Percentiles rank a stretch among this genome's conserved stretches.
Conservation (phyloP, 2,329 filamentous ascomycete genomes). For the Fusarium abutilonis region DNA sequence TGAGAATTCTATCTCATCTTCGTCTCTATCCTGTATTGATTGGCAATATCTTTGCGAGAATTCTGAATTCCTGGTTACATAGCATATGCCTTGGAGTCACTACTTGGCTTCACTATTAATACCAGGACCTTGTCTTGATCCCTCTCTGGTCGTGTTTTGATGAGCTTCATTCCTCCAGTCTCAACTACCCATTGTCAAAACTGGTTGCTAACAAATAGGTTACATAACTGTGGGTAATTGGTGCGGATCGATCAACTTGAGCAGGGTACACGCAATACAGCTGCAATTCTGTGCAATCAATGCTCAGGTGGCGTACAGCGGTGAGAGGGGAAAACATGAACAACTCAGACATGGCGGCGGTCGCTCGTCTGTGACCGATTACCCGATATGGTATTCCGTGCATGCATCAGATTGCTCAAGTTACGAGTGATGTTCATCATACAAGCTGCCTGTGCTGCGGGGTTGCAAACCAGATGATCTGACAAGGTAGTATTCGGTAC, state of each 20-base stretch:
- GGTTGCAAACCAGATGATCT: background rate
- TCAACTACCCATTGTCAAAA: too few relatives aligned
- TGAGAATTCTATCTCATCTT: too few relatives aligned
- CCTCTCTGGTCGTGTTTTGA: too few relatives aligned
- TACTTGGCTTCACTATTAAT: too few relatives aligned
- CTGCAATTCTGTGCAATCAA: conserved; percentile 9
- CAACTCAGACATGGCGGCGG: conserved; percentile 7
- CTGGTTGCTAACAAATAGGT: background rate
- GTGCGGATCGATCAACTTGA: conserved; percentile 15
- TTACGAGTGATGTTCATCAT: background rate
- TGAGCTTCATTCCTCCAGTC: too few relatives aligned
- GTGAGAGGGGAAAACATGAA: conserved; percentile 17
- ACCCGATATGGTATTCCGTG: background rate
- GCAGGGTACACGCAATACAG: conserved; percentile 1
- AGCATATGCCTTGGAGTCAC: conserved; percentile 43
- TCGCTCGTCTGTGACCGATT: conserved; percentile 22
- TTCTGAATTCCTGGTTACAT: conserved; percentile 43
- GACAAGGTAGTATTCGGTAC: background rate
- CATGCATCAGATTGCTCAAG: background rate
- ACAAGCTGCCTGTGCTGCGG: background rate
- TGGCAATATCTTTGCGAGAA: too few relatives aligned
- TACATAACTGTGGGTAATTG: background rate
- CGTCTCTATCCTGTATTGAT: too few relatives aligned
- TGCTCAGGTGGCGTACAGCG: conserved; percentile 1
- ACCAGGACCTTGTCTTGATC: too few relatives aligned